phyloP scores from a whole-genome alignment of 129 eudicot genomes.

The Oenanthe sinensis region DNA sequence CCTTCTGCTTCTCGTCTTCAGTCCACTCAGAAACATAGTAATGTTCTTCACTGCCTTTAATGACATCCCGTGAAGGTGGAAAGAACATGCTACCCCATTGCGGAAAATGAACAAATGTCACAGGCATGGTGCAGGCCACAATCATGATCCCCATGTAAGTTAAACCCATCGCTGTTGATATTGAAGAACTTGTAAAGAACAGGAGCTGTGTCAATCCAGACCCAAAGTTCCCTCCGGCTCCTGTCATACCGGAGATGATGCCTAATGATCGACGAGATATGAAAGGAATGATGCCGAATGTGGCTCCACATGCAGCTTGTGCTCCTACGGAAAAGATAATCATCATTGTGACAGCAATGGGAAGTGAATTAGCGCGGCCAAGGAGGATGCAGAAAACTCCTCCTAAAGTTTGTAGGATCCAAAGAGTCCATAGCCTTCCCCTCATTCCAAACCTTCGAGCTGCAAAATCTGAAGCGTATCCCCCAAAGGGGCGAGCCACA shows the following conservation, averaged over 20 bases:
- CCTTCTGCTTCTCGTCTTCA: slow-evolving; percentile 61
- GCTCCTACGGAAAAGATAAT: slow-evolving; percentile 74
- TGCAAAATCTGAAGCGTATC: slow-evolving; percentile 57
- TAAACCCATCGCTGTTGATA: slow-evolving; percentile 46
- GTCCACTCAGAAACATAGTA: slow-evolving; percentile 58
- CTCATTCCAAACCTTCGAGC: slow-evolving; percentile 68
- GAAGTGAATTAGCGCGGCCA: slow-evolving; percentile 47
- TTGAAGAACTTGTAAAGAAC: slow-evolving; percentile 46
- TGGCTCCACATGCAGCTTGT: slow-evolving; percentile 92
- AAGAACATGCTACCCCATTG: slow-evolving; percentile 76
- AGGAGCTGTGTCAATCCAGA: slow-evolving; percentile 61
- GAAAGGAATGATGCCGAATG: slow-evolving; percentile 81
- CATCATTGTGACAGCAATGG: slow-evolving; percentile 53
- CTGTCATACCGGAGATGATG: slow-evolving; percentile 69
- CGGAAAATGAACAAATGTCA: slow-evolving; percentile 53
- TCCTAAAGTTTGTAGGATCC: slow-evolving; percentile 78
- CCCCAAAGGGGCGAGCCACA: slow-evolving; percentile 70
- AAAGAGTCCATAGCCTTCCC: slow-evolving; percentile 81
- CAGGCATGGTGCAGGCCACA: slow-evolving; percentile 47
- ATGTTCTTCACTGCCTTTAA: slow-evolving; percentile 41
- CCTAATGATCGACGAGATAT: slow-evolving; percentile 74
- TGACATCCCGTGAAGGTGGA: slow-evolving; percentile 28
- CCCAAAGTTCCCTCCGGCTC: slow-evolving; percentile 91
- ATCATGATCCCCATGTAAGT: slow-evolving; percentile 68
- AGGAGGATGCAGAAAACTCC: slow-evolving; percentile 65